Evolutionary conservation across 108 stramenopile species (phyloP), one percentile per base, ranked within the genome.

Genomic region (Bacterosira constricta): DNA sequence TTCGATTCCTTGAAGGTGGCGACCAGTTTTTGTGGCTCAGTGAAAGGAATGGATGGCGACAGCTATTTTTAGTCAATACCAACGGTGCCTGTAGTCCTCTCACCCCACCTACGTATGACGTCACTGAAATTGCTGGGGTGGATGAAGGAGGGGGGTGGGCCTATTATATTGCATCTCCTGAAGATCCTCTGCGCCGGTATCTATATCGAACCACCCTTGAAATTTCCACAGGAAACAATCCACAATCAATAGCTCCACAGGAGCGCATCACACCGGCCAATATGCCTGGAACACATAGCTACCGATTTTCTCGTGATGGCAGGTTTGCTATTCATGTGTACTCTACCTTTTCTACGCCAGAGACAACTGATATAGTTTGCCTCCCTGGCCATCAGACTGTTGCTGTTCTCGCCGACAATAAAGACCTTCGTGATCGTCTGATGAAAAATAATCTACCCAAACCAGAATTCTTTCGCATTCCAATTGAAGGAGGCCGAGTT

Each of bases 141-240:
- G 76, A 77, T 39, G 76, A 77, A 77, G 76, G 47, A 54, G 76
- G 69, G 4, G 66, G 63, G 12, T 77, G 59, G 55, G 76, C 68
- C 20, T 77, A 77, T 25, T 77, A 77, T 26, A 77, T 77, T 65
- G 76, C 76, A 25, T 69, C 68, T 46, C 76, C 76, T 23, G 76
- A 64, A 21, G 76, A 77, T 39, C 76, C 76, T 27, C 68, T 77
- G 37, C 69, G 76, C 18, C 53, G 76, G 9, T 77, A 77, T 64
- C 26, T 77, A 26, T 77, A 77, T 37, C 68, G 76, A 57, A 76
- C 75, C 21, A 76, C 75, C 32, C 61, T 76, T 27, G 68, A 76
- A 45, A 60, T 68, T n/a, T 56, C 63, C 26, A 63, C 34, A 4
- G 25, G 45, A 17, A 41, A 27, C 18, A 42, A 38, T 36, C 34